Percentiles rank a stretch among this genome's conserved stretches.
Conservation (phyloP, 1,284 basidiomycete species). For the Coniophora puteana region DNA sequence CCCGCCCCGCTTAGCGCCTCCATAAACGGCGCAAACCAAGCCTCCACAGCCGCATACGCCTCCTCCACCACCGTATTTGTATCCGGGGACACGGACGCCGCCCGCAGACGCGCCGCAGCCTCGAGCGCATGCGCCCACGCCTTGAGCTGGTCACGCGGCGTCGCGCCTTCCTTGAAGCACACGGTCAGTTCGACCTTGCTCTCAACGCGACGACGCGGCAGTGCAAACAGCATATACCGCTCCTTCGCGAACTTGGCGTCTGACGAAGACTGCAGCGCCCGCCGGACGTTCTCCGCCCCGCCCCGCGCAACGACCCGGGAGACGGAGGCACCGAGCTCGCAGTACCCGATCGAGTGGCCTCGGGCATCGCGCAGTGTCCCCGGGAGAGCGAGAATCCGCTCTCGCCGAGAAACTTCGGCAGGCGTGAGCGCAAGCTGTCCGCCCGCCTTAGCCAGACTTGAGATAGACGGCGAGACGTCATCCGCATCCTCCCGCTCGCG, state of each 20-base stretch:
- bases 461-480: constrained; percentile 1
- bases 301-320: constrained; percentile 10
- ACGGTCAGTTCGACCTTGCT: constrained; percentile 23
- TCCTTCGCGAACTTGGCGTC: constrained; percentile 41
- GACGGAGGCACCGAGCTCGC: constrained; percentile 42
- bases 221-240: constrained; percentile 47
- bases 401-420: constrained; percentile 27
- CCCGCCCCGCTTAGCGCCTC: constrained; percentile 16
- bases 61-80: constrained; percentile 11
- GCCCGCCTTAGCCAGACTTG: constrained; percentile 10
- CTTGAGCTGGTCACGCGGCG: constrained; percentile 44
- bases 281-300: constrained; percentile 9
- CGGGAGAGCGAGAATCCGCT: constrained; percentile 34
- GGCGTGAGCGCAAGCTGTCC: constrained; percentile 23
- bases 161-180: constrained; percentile 47
- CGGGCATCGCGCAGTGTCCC: constrained; percentile 31
- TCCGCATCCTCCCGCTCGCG: constrained; percentile 2
- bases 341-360: constrained; percentile 32
- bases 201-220: not conserved
- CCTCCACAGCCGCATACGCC: constrained; percentile 14
- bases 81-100: not conserved
- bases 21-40: constrained; percentile 17
- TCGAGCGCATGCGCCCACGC: constrained; percentile 51
- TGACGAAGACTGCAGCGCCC: constrained; percentile 12
- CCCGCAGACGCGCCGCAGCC: constrained; percentile 9